Base-by-base conservation (phyloP, 1,284 basidiomycete species). In the Mycena citricolor region DNA sequence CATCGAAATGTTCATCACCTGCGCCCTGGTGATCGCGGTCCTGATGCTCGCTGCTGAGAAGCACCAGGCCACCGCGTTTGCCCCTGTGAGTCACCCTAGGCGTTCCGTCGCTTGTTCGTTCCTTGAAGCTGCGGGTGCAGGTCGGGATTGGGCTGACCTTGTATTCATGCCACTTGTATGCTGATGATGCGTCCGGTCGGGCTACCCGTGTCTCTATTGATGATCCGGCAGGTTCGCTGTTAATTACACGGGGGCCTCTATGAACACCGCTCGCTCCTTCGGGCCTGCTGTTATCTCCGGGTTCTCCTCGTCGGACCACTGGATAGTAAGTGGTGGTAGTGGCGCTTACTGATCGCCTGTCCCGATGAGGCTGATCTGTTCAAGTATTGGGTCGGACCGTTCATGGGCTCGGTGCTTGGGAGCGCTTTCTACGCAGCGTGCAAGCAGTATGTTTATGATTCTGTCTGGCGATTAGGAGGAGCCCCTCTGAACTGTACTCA, bases 261-360 rank as follows among this genome's bases (percentile, higher is more conserved):
- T 80, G 74, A 90, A 89, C 59, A 81, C 83, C 2, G 86, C 87
- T 11, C 75, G 86, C 52, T 67, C 85, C 0, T 88, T 89, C 59
- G 87, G 86, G 1, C 87, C 87, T 0, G 82, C 85, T 3, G 81
- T 79, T 12, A 70, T 89, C 29, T 70, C 76, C 2, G 75, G 77
- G 6, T 89, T 87, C 58, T 62, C 67, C 1, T 57, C 64, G 25
- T 52, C 62, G 16, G 61, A 70, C 16, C 84, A 86, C 45, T 86
- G 83, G 83, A 74, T 81, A 49, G 78, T 81, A 60, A 33, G 74
- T 67, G 16, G 34, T 21, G 23, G 23, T 21, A 12, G 19, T 13
- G n/a, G 33, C 28, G 38, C 10, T 22, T 29, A 6, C 34, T 5
- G 8, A 31, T 41, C 39, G 22, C 14, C 13, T 14, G 5, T 44